phyloP scores from a whole-genome alignment of 2,329 filamentous ascomycete genomes.

The Diaporthe velutina region DNA sequence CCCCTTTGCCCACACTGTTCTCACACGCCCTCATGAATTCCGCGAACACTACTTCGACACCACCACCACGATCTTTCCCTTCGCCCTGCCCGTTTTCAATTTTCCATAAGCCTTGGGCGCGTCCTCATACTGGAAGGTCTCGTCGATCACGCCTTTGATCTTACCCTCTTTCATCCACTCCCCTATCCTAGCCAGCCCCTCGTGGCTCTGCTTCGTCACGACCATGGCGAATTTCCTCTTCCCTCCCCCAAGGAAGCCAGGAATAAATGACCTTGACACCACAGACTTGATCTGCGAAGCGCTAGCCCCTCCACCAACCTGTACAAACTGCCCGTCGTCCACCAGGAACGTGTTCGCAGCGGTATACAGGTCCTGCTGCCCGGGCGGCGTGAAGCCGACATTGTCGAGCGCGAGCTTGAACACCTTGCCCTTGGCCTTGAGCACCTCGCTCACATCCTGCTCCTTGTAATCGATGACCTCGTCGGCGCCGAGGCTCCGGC shows the following conservation, averaged over 20 bases:
- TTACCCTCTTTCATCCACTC: constrained; percentile 70
- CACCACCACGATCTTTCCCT: constrained; percentile 69
- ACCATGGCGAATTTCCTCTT: constrained; percentile 57
- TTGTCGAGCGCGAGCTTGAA: constrained; percentile 71
- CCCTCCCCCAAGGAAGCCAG: constrained; percentile 53
- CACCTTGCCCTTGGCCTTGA: constrained; percentile 61
- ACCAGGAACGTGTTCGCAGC: constrained; percentile 64
- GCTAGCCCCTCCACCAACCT: constrained; percentile 58
- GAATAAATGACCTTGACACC: constrained; percentile 45
- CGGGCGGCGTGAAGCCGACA: constrained; percentile 59
- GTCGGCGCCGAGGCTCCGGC: constrained; percentile 71
- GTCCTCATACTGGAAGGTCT: constrained; percentile 67
- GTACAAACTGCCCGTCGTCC: constrained; percentile 63
- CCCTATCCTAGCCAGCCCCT: constrained; percentile 63
- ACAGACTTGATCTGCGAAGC: constrained; percentile 40
- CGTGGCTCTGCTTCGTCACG: constrained; percentile 51
- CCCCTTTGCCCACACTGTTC: too few relatives aligned
- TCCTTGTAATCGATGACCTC: constrained; percentile 72
- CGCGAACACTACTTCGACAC: constrained; percentile 27
- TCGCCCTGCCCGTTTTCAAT: constrained; percentile 66
- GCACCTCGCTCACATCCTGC: constrained; percentile 57
- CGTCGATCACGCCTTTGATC: constrained; percentile 68
- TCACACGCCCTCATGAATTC: not conserved
- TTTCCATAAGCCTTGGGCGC: constrained; percentile 69
- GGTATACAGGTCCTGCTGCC: constrained; percentile 60